phyloP scores from a whole-genome alignment of 2,329 filamentous ascomycete genomes.

The Didymella keratinophila region DNA sequence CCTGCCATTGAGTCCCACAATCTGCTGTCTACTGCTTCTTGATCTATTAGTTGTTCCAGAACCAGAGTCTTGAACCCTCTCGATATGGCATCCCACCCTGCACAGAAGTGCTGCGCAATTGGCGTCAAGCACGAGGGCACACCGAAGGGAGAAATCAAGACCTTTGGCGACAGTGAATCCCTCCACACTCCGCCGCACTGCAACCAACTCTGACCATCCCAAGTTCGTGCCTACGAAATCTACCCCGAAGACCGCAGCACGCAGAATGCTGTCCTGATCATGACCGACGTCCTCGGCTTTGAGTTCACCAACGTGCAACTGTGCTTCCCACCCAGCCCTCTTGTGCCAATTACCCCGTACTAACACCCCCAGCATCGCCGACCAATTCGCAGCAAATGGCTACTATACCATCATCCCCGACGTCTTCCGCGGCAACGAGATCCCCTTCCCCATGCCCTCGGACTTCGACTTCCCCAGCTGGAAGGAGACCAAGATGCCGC shows the following conservation, averaged over 20 bases:
- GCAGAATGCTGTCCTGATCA: constrained; percentile 63
- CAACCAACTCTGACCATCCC: constrained; percentile 2
- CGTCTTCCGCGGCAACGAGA: constrained; percentile 71
- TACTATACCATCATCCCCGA: constrained; percentile 75
- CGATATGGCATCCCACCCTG: constrained; percentile 62
- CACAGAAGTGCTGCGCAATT: constrained; percentile 56
- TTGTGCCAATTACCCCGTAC: too few relatives aligned
- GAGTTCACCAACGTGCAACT: constrained; percentile 60
- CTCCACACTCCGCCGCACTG: neutral
- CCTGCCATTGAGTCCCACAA: neutral
- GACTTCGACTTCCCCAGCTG: constrained; percentile 61
- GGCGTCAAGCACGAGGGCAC: constrained; percentile 63
- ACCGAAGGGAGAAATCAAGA: constrained; percentile 57
- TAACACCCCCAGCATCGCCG: constrained; percentile 62
- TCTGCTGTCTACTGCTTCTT: neutral
- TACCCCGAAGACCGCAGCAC: constrained; percentile 62
- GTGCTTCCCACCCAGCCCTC: constrained; percentile 15
- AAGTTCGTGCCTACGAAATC: constrained; percentile 64
- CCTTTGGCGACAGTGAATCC: constrained; percentile 55
- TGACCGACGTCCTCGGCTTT: constrained; percentile 65
- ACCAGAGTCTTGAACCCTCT: neutral
- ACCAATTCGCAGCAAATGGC: constrained; percentile 76
- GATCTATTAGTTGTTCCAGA: neutral
- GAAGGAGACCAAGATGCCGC: constrained; percentile 54
- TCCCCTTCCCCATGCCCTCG: constrained; percentile 62